Conservation (phyloP, 495 filamentous ascomycete genomes). For the Xylaria flabelliformis region DNA sequence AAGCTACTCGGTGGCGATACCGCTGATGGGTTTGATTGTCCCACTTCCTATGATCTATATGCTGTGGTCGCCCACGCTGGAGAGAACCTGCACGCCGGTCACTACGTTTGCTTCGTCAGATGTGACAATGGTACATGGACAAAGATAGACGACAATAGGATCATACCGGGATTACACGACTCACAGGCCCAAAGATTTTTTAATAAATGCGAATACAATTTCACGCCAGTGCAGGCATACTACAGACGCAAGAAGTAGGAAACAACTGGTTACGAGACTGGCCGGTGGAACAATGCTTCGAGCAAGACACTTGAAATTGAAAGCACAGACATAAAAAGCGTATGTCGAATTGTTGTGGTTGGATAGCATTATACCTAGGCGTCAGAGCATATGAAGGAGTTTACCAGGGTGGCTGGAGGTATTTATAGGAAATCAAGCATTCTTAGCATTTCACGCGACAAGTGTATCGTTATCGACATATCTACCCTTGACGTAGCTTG, state of each 20-base stretch:
- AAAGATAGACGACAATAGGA: slow-evolving; percentile 39
- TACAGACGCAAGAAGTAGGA: slow-evolving; percentile 31
- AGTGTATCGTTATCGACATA: not conserved
- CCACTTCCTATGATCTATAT: slow-evolving; percentile 52
- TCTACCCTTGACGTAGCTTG: not conserved
- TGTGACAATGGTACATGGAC: slow-evolving; percentile 42
- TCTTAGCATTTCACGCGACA: not conserved
- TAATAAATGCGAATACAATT: not conserved
- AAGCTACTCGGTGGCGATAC: slow-evolving; percentile 6
- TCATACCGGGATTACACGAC: slow-evolving; percentile 5
- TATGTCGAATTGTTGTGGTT: slow-evolving; percentile 2
- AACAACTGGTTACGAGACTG: not conserved
- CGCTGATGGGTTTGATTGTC: slow-evolving; percentile 17
- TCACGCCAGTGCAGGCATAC: slow-evolving; percentile 32
- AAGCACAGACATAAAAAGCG: not conserved
- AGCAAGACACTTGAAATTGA: not conserved
- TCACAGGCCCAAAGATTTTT: not conserved
- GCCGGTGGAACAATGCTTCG: not conserved
- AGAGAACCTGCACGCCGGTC: slow-evolving; percentile 40
- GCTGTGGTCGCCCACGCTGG: slow-evolving; percentile 51
- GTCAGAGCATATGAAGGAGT: slow-evolving; percentile 5
- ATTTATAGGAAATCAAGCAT: not conserved
- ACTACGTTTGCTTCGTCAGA: slow-evolving; percentile 52
- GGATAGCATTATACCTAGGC: slow-evolving; percentile 15
- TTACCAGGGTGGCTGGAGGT: not conserved